These are phyloP conservation scores for Populus alba DNA, from an alignment of 345 rosid genomes.

Conservation along the genomic window DNA sequence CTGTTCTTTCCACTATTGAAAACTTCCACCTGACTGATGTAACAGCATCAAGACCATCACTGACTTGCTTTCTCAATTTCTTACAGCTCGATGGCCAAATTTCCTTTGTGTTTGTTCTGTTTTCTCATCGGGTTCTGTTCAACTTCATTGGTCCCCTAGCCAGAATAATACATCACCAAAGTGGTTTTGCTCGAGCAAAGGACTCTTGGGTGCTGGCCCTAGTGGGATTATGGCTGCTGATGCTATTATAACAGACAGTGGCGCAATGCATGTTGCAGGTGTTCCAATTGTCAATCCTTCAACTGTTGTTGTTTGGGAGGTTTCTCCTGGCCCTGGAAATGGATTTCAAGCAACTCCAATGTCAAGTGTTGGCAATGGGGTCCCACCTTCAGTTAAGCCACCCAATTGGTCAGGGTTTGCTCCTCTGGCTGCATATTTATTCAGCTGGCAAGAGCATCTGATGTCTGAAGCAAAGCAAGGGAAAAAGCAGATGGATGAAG, in stretches of 20 bases:
- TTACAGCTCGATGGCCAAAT: constrained; percentile 99
- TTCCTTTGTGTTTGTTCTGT: constrained; percentile 96
- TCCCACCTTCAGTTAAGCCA: constrained; percentile 82
- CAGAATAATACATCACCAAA: constrained; percentile 59
- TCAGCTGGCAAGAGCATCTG: constrained; percentile 95
- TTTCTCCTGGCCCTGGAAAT: constrained; percentile 93
- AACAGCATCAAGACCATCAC: not conserved
- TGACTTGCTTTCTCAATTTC: constrained; percentile 15
- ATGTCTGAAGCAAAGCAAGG: constrained; percentile 77
- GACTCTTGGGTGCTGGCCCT: constrained; percentile 98
- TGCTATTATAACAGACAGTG: constrained; percentile 93
- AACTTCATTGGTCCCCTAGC: constrained; percentile 92
- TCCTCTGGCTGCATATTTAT: constrained; percentile 90
- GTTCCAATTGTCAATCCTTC: constrained; percentile 99
- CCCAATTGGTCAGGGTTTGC: constrained; percentile 98
- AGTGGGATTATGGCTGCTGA: constrained; percentile 99
- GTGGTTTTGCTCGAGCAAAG: constrained; percentile 98
- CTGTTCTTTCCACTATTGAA: not conserved
- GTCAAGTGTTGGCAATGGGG: constrained; percentile 54
- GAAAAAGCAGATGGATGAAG: constrained; percentile 64
- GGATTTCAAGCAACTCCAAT: constrained; percentile 80
- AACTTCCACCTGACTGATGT: not conserved
- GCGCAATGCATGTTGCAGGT: constrained; percentile 98
- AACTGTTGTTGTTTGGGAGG: constrained; percentile 99
- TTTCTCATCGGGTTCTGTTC: constrained; percentile 96